Evolutionary conservation across 2,329 filamentous ascomycete species (phyloP).

Genomic region (Trematosphaeria pertusa): DNA sequence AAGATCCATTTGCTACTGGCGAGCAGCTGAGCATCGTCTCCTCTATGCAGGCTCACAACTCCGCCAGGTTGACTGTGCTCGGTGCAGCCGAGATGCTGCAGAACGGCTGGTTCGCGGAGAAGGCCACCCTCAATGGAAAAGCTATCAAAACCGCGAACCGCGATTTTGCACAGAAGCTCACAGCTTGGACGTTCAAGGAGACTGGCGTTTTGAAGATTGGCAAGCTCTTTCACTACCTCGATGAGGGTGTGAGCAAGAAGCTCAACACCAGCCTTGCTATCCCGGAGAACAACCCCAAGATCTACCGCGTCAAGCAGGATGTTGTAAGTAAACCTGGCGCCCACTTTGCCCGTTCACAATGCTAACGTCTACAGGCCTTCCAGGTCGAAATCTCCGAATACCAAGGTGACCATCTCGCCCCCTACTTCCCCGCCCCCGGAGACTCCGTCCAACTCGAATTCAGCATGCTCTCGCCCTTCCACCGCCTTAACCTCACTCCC

Average conservation of each 20-base stretch:
- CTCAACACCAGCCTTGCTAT: slow-evolving; percentile 47
- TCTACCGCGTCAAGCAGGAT: slow-evolving; percentile 96
- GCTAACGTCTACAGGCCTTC: slow-evolving; percentile 68
- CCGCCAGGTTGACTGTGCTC: slow-evolving; percentile 83
- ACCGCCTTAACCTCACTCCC: slow-evolving; percentile 77
- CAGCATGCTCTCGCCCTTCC: slow-evolving; percentile 97
- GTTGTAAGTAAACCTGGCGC: slow-evolving; percentile 76
- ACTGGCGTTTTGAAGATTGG: slow-evolving; percentile 86
- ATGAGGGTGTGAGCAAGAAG: slow-evolving; percentile 60
- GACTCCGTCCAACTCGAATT: slow-evolving; percentile 94
- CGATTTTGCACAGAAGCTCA: slow-evolving; percentile 82
- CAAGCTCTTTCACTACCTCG: slow-evolving; percentile 76
- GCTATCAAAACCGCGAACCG: slow-evolving; percentile 75
- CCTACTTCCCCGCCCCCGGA: slow-evolving; percentile 72
- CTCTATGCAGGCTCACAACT: slow-evolving; percentile 89
- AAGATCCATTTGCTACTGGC: slow-evolving; percentile 86
- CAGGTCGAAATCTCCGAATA: slow-evolving; percentile 90
- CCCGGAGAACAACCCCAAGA: slow-evolving; percentile 73
- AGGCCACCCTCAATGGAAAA: slow-evolving; percentile 66
- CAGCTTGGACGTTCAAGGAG: slow-evolving; percentile 98
- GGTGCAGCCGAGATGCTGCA: slow-evolving; percentile 87
- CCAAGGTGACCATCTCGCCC: slow-evolving; percentile 72
- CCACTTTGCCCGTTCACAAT: no score
- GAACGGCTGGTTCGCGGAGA: slow-evolving; percentile 86
- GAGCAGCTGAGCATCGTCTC: slow-evolving; percentile 85